Conservation (phyloP, 108 stramenopile genomes). For the Stephanodiscus triporus region DNA sequence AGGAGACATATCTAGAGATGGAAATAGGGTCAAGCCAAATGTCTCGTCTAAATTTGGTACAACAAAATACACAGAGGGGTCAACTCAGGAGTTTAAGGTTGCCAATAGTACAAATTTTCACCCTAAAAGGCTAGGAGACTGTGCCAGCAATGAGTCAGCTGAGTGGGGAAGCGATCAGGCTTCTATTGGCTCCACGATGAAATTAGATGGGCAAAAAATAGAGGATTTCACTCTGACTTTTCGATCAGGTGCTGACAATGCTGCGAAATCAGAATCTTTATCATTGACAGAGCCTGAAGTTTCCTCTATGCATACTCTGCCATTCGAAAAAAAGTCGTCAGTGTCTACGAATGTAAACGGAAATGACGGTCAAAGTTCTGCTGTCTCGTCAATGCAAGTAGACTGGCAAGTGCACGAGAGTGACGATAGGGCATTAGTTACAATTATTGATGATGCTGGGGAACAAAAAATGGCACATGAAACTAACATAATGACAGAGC, state of each 20-base stretch:
- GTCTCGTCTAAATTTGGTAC: background rate
- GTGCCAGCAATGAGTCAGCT: background rate
- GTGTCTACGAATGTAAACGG: background rate
- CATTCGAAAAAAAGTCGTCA: background rate
- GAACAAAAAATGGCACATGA: background rate
- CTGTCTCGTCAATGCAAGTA: background rate
- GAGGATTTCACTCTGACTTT: background rate
- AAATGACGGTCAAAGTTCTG: background rate
- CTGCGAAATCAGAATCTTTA: background rate
- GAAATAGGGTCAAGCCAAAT: background rate
- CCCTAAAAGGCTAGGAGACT: background rate
- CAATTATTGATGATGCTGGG: background rate
- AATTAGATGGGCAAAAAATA: background rate
- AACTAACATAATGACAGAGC: background rate
- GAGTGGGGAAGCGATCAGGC: background rate
- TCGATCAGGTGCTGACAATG: background rate
- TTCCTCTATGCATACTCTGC: background rate
- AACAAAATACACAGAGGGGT: background rate
- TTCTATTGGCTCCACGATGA: background rate
- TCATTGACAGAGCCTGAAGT: background rate
- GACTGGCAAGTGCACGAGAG: background rate
- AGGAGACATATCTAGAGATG: background rate
- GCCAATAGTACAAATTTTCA: background rate
- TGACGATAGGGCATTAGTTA: background rate
- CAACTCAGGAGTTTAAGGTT: background rate